Percentiles rank a stretch among this genome's conserved stretches.
phyloP scores from a whole-genome alignment of 2,329 filamentous ascomycete genomes.

The Claviceps humidiphila region DNA sequence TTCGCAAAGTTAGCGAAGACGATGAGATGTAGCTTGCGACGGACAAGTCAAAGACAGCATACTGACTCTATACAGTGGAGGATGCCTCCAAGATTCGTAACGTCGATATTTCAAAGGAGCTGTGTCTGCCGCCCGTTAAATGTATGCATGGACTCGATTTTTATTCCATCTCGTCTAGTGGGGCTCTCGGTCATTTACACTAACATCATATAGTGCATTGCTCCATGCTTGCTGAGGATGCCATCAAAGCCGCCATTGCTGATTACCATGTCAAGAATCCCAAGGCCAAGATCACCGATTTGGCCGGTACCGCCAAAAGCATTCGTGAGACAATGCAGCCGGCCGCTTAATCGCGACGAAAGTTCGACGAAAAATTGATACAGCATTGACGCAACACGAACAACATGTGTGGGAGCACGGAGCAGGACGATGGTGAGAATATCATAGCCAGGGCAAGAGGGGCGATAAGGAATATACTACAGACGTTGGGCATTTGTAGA shows the following conservation, averaged over 20 bases:
- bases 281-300: constrained; percentile 47
- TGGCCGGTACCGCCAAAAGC: constrained; percentile 53
- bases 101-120: constrained; percentile 94
- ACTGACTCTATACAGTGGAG: constrained; percentile 40
- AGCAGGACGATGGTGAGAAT: no score
- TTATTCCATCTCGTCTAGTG: not conserved
- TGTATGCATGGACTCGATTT: constrained; percentile 36
- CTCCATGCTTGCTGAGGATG: constrained; percentile 84
- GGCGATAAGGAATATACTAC: no score
- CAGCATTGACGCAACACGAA: no score
- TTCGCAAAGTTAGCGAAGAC: not conserved
- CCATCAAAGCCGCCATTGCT: constrained; percentile 79
- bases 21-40: not conserved
- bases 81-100: constrained; percentile 89
- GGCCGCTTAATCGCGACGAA: not conserved
- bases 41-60: not conserved
- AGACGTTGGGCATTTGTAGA: not conserved
- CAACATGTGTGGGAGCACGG: not conserved
- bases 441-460: no score
- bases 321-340: constrained; percentile 9
- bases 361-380: not conserved
- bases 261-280: constrained; percentile 76
- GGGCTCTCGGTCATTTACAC: not conserved
- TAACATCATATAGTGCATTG: constrained; percentile 56
- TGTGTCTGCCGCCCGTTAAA: constrained; percentile 80